Conservation (phyloP, 805 yeast species). For the Sungouiozyma intestinalis region DNA sequence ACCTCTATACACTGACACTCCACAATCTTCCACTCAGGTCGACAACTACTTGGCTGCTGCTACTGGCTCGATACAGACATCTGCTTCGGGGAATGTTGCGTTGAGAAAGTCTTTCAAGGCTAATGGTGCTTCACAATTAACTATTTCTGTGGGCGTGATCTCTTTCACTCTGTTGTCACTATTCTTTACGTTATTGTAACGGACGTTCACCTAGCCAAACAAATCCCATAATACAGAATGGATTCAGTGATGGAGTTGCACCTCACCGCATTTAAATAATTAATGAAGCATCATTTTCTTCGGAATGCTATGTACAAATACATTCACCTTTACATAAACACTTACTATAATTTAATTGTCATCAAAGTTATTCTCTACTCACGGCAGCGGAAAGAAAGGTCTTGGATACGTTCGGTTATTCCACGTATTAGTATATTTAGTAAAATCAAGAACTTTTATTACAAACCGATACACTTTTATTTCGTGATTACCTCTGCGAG, state of each 20-base stretch:
- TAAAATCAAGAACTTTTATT: no score
- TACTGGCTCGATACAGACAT: background rate
- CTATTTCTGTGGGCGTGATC: background rate
- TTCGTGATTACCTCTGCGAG: no score
- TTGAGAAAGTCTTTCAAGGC: background rate
- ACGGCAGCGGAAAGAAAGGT: no score
- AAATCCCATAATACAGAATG: no score
- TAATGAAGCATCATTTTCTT: background rate
- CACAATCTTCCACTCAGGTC: background rate
- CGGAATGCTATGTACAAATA: background rate
- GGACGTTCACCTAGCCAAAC: background rate
- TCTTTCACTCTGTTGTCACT: background rate
- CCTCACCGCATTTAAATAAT: background rate
- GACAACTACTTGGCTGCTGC: background rate
- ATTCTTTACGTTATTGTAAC: background rate
- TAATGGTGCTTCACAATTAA: background rate
- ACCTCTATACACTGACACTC: background rate
- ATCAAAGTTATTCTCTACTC: no score
- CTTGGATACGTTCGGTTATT: no score
- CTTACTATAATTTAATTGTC: background rate
- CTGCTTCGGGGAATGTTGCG: background rate
- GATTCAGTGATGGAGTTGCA: background rate
- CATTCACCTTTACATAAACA: background rate
- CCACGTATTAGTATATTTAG: no score
- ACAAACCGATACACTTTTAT: no score